Evolutionary conservation across 1,284 basidiomycete species (phyloP), one percentile per base, ranked within the genome.

Genomic region (Austroboletus novae-zelandiae): DNA sequence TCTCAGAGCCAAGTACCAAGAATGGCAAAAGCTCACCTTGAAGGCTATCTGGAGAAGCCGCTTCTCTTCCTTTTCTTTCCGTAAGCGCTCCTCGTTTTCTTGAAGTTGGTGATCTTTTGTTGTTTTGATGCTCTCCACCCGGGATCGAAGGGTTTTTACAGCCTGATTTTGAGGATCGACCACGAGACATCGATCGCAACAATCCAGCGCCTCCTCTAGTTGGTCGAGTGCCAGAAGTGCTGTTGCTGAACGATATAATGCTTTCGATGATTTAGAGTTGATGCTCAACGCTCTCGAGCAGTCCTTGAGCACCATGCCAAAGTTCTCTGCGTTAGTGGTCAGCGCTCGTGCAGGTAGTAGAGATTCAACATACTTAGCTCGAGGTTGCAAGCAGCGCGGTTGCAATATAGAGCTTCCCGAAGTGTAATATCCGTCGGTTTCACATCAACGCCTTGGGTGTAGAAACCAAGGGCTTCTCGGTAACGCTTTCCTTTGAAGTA

Each of bases 361-460:
- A 40, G 18, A 48, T 4, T 35, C 46, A 17, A 56, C 68, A 27
- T 59, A 91, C 93, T 74, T 30, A 97, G 78, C 64, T 94, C 91
- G 9, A 98, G 75, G 65, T 98, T 94, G 56, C 90, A 94, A 4
- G 94, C 95, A 1, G 96, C 94, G 36, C 94, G 81, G 70, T 99
- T 99, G 63, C 89, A 87, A 45, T 91, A 72, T 18, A 99, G 74
- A 1, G 83, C 84, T 56, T 91, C 86, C 34, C 79, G 71, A 9
- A 96, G 66, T 4, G 65, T 59, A 10, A 62, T 54, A 61, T 92
- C 85, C 7, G 80, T 77, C 2, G 94, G 90, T 45, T 87, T 81
- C 1, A 89, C 90, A 44, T 96, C 89, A 29, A 99, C 65, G 0
- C 89, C 96, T 64, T 96, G 90, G 0, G 87, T 86, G 69, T 98